Base-by-base conservation (phyloP, 768 basidiomycete genomes). In the Phaeotremella skinneri region DNA sequence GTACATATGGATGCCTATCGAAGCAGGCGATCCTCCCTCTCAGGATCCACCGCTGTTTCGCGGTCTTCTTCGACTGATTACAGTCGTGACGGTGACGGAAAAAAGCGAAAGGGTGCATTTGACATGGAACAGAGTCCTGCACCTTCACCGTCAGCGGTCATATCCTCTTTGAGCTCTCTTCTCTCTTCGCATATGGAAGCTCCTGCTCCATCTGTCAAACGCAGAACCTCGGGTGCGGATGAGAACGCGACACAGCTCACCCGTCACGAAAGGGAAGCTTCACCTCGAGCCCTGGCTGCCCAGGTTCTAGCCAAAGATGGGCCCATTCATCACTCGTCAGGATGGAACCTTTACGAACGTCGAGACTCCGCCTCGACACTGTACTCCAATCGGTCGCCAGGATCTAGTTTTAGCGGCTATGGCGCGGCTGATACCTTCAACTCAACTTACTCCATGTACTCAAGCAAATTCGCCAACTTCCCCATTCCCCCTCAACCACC, bases 301-400 rank as follows among this genome's bases (percentile, higher is more conserved):
- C 34, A 7, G 34, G 34, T 37, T 37, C 17, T 17, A 37, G 7
- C 34, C 9, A 17, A 17, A 37, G 34, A 37, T 7, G 17, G 17
- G 7, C 34, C 34, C 7, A 7, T 7, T 37, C 17, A 37, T 17
- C 17, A 37, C 34, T 17, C 34, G 34, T 7, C 7, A 37, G 34
- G 34, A 37, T 37, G 34, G 34, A 48, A 48, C 20, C n/a, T 20
- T 11, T 7, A 81, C 64, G 87, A 88, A 65, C 81, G 87, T 73
- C 85, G 89, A 59, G 88, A 90, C 71, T 86, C 87, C 30, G 78
- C 85, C 59, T 84, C 87, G 52, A 85, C 87, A 51, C 79, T 85
- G 69, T 85, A 87, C 74, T 83, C 87, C 62, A 85, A 82, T 68
- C 80, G 82, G 56, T 83, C 85, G 63, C 27, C 68, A 62, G 82